Evolutionary conservation across 2,329 filamentous ascomycete genomes (phyloP).

Genomic region (Incumbomyces lentus): DNA sequence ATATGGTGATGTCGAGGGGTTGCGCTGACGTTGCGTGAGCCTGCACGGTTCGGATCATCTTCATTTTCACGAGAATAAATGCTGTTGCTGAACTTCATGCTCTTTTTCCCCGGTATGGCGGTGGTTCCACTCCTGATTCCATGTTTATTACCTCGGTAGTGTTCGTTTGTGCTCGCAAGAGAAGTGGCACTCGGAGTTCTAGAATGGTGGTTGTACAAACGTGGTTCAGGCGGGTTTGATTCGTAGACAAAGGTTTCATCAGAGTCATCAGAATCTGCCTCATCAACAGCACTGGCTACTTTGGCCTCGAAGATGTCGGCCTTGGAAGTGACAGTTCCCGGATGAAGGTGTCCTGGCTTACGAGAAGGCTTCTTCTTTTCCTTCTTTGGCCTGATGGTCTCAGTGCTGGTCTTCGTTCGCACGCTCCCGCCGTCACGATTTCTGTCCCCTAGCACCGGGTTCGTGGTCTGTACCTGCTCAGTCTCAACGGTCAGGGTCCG

Average conservation of each 20-base stretch:
- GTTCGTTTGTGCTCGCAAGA: constrained; percentile 41
- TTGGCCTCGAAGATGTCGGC: constrained; percentile 97
- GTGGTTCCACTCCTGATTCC: constrained; percentile 55
- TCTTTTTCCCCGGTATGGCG: constrained; percentile 65
- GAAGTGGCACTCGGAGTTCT: constrained; percentile 91
- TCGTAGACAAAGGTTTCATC: constrained; percentile 99
- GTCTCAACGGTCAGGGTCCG: constrained; percentile 97
- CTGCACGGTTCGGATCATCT: constrained; percentile 51
- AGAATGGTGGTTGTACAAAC: constrained; percentile 74
- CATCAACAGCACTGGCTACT: constrained; percentile 89
- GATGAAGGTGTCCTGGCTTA: constrained; percentile 53
- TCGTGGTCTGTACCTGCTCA: constrained; percentile 84
- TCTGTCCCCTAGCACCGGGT: constrained; percentile 59
- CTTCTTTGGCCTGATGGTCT: constrained; percentile 90
- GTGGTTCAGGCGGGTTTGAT: constrained; percentile 68
- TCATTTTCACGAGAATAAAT: constrained; percentile 58
- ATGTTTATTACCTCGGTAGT: constrained; percentile 48
- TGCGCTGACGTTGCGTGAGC: constrained; percentile 46
- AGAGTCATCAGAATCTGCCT: constrained; percentile 91
- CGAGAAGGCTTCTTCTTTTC: constrained; percentile 72
- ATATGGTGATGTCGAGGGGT: constrained; percentile 70
- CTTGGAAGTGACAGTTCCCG: constrained; percentile 67
- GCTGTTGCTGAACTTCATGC: constrained; percentile 88
- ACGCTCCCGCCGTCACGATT: constrained; percentile 61
- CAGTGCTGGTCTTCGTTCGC: constrained; percentile 78